Base-by-base conservation (phyloP, 2,329 filamentous ascomycete genomes). In the Botryotinia convoluta region DNA sequence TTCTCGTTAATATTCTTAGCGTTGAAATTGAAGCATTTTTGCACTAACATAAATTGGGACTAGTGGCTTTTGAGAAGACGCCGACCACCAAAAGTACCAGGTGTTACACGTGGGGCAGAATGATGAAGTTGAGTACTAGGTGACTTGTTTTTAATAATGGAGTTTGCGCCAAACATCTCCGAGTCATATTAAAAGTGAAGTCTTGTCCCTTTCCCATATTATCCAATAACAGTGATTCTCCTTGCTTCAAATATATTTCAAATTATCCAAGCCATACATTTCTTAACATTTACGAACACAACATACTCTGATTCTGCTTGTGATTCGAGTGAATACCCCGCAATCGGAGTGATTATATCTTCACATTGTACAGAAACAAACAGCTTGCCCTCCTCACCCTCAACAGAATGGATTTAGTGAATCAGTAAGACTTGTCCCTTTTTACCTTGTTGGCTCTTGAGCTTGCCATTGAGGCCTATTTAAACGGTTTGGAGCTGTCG, bases 371-470 rank as follows among this genome's bases (percentile, higher is more conserved):
- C 44, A 59, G 42, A 45, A 44, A 48, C 51, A 57, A n/a, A 29
- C 51, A 22, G 7, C 32, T 63, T 42, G 42, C 42, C 45, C 57
- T 45, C 32, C 18, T 51, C 59, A 10, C 42, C 26, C 42, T 54
- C 59, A 59, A 57, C 54, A n/a, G 22, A 61, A 90, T 90, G 88
- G 88, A 90, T 86, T 84, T 90, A 74, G 88, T 90, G 74, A 89
- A 90, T 81, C 86, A 88, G 87, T 88, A 82, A 84, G 78, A 71
- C 29, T 60, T 76, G 44, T 75, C 71, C 32, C 45, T 63, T 73
- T 59, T 29, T 72, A 59, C 77, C 77, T 74, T 76, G 76, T 67
- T 71, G 69, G 48, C 73, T 26, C 44, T 68, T 39, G 35, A 10
- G 16, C 20, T 39, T 68, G 26, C 35, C 65, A 68, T 57, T 57